Base-by-base conservation (phyloP, 805 yeast species). In the Wickerhamiella alocasiicola region DNA sequence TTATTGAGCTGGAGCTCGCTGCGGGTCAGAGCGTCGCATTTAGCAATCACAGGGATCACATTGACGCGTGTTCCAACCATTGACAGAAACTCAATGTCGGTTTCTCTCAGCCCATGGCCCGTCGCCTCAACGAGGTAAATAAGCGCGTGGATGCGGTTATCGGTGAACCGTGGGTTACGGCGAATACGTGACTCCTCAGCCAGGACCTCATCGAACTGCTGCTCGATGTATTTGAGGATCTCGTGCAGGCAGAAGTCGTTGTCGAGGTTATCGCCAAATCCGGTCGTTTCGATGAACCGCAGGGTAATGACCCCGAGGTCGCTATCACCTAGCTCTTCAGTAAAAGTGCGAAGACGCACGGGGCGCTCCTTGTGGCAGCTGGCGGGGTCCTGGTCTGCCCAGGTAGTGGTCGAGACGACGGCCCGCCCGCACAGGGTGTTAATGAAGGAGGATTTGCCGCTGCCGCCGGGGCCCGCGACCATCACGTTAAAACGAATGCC, bases 371-470 rank as follows among this genome's bases (percentile, higher is more conserved):
- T 39, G 46, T 49, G 51, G 28, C 56, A 56, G 40, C 35, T 44
- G 13, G 45, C 45, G 13, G 59, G 53, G 42, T 45, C 49, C 41
- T 42, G 43, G 33, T 28, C 37, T 47, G 40, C 50, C 56, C 42
- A 48, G 46, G 47, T 50, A 16, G 49, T 44, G 18, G 54, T 39
- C 32, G 46, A 46, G 15, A 85, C 85, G 50, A 80, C 76, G 49
- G 85, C 91, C 36, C 53, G 45, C 81, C 94, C 78, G 63, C 95
- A 85, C 41, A 85, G 67, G 27, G 94, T 80, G 64, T 87, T 85
- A 57, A 87, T 82, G 53, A 85, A 79, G 4, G 95, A 85, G n/a
- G 94, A 80, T 57, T 95, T 72, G 13, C 95, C 95, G 34, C 76
- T 65, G 2, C 96, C 96, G 78, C 77, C 74, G 55, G 81, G 80